phyloP scores from a whole-genome alignment of 768 basidiomycete genomes.

The Suillus cothurnatus region DNA sequence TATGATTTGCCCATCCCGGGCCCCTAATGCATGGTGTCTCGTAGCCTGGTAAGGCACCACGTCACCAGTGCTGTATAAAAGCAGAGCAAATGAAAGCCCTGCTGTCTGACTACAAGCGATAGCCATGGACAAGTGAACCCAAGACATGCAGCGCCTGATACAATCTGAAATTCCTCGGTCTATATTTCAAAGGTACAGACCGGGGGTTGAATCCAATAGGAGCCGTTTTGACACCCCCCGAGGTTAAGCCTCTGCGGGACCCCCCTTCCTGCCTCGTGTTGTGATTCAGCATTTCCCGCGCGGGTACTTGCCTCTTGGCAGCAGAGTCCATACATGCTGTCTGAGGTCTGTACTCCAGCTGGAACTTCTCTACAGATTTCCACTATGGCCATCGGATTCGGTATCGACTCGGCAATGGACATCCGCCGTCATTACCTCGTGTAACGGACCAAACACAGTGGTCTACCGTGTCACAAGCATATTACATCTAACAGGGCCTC shows the following conservation, averaged over 20 bases:
- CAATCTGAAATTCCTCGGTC: too few species aligned
- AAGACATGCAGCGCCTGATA: slow-evolving; percentile 48
- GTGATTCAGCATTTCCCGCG: too few species aligned
- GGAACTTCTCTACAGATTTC: background rate
- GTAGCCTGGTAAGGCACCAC: background rate
- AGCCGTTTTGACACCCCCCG: too few species aligned
- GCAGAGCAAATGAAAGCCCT: background rate
- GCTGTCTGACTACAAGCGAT: slow-evolving; percentile 11
- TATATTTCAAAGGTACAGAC: too few species aligned
- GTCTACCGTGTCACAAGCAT: background rate
- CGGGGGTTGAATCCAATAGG: too few species aligned
- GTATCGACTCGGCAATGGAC: background rate
- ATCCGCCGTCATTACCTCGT: background rate
- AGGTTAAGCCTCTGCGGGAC: too few species aligned
- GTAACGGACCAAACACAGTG: background rate
- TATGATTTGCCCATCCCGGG: background rate
- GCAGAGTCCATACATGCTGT: too few species aligned
- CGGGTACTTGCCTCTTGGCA: too few species aligned
- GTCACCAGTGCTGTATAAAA: background rate
- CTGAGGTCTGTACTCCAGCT: too few species aligned
- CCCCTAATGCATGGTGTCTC: too few species aligned
- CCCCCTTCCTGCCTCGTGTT: too few species aligned
- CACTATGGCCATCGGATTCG: background rate
- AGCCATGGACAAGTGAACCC: slow-evolving; percentile 53
- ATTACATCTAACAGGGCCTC: background rate